Evolutionary conservation across 2,329 filamentous ascomycete species (phyloP).

Genomic region (Keithomyces neogunnii): DNA sequence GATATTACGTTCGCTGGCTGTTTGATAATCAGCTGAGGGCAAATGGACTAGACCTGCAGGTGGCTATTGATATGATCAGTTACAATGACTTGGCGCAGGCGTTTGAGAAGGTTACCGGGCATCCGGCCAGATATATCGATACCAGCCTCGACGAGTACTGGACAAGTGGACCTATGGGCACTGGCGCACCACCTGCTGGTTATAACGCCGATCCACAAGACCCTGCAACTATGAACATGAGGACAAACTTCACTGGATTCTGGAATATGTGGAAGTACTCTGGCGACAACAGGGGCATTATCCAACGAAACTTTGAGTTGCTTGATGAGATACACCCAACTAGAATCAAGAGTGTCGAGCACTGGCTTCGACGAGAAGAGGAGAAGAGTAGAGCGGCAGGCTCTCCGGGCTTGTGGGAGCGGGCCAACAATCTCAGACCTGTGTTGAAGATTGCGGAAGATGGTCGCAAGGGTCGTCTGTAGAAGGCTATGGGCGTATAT

Average conservation of each 20-base stretch:
- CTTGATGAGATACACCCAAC: constrained; percentile 43
- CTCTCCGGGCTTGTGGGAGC: constrained; percentile 8
- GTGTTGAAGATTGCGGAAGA: constrained; percentile 13
- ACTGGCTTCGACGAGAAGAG: constrained; percentile 37
- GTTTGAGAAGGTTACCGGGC: constrained; percentile 33
- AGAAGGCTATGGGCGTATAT: background rate
- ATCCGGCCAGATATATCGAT: constrained; percentile 31
- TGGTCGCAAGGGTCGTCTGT: constrained; percentile 9
- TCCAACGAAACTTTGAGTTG: constrained; percentile 37
- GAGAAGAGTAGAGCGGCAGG: constrained; percentile 16
- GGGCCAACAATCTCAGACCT: constrained; percentile 9
- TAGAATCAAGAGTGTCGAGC: constrained; percentile 37
- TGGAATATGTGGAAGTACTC: constrained; percentile 38
- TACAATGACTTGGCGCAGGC: constrained; percentile 31
- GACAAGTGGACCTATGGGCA: constrained; percentile 9
- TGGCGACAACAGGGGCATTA: constrained; percentile 30
- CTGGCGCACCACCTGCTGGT: constrained; percentile 20
- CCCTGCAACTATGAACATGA: constrained; percentile 26
- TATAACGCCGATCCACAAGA: constrained; percentile 24
- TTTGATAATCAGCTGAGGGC: constrained; percentile 35
- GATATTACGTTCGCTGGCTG: constrained; percentile 36
- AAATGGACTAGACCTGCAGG: constrained; percentile 36
- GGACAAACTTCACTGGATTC: constrained; percentile 42
- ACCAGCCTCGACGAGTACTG: constrained; percentile 26
- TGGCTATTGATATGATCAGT: constrained; percentile 31